Percentiles rank a stretch among this genome's conserved stretches.
These are phyloP conservation scores for Coprinopsis marcescibilis DNA, from an alignment of 768 basidiomycete genomes.

Conservation along the genomic window DNA sequence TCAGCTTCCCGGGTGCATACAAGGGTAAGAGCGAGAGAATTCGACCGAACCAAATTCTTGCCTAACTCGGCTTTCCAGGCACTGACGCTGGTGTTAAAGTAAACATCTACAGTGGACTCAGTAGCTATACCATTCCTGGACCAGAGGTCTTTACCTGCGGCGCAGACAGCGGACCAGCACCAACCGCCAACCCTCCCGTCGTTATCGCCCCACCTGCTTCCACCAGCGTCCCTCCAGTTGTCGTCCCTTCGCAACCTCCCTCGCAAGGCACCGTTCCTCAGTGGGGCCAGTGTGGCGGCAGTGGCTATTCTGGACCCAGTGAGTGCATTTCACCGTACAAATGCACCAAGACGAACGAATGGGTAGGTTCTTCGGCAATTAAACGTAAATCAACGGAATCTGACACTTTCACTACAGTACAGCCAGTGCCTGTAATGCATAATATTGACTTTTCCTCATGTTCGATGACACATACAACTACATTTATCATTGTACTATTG, in stretches of 20 bases:
- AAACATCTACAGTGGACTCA: slow-evolving; percentile 37
- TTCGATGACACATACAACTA: too few relatives aligned
- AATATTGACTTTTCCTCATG: too few relatives aligned
- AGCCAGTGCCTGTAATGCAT: too few relatives aligned
- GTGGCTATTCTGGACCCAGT: slow-evolving; percentile 14
- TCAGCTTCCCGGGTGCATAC: slow-evolving; percentile 46
- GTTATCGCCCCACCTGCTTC: slow-evolving; percentile 11
- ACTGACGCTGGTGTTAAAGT: slow-evolving; percentile 41
- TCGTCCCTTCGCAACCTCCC: slow-evolving; percentile 12
- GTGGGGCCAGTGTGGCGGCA: slow-evolving; percentile 38
- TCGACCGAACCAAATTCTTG: background rate
- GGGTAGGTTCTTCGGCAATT: slow-evolving; percentile 11
- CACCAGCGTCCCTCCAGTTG: background rate
- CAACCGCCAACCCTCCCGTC: slow-evolving; percentile 13
- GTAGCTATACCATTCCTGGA: slow-evolving; percentile 36
- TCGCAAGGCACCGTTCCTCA: slow-evolving; percentile 29
- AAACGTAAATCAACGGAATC: too few relatives aligned
- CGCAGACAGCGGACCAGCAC: slow-evolving; percentile 13
- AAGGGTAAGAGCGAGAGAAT: slow-evolving; percentile 18
- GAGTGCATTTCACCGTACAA: slow-evolving; percentile 19
- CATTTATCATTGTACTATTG: too few relatives aligned
- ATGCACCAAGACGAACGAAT: slow-evolving; percentile 16
- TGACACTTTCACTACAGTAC: background rate
- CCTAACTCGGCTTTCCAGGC: slow-evolving; percentile 17
- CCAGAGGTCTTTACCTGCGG: slow-evolving; percentile 34